Base-by-base conservation (phyloP, 768 basidiomycete species). In the Kwoniella pini region DNA sequence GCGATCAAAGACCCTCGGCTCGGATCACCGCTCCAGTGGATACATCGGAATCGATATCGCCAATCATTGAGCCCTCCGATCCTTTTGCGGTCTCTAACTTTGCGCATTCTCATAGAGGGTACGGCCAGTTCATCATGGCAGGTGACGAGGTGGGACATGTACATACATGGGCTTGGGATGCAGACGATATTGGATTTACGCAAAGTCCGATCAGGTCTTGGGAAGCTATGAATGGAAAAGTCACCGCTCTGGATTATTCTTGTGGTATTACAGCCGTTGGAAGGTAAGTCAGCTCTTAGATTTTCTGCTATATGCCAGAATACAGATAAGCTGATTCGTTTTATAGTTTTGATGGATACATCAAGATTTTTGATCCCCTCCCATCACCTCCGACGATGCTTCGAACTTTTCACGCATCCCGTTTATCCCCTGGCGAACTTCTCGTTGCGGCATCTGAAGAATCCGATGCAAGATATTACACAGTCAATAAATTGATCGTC, bases 321-420 rank as follows among this genome's bases (percentile, higher is more conserved):
- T 39, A 2, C 39, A 5, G 17, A 7, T 13, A 30, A 17, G 49
- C 57, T 59, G 39, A 59, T 31, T 13, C 30, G 6, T 22, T n/a
- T 36, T 39, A n/a, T 22, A 74, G 72, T 15, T 66, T 59, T 43
- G 68, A 72, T 22, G 75, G 71, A 9, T 60, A 60, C 43, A 67
- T 77, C 50, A 69, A 71, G 42, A 53, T 77, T 11, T 77, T 57
- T 52, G 75, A 77, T 48, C 73, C 75, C 4, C 61, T 74, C 0
- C 48, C 71, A 13, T 44, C 44, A 2, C 59, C 66, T 0, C 75
- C 75, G 3, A 39, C 26, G 0, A 62, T 69, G 2, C 50, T 77
- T 2, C 67, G 73, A 5, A 59, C 69, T 2, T 70, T 72, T 46
- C 72, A 68, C 19, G 63, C 71, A 13, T 63, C 62, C 2, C 70